A percentile compares a stretch with the other conserved stretches of the same genome.
Evolutionary conservation across 345 rosid genomes (phyloP).

Genomic region (Melaleuca alternifolia): DNA sequence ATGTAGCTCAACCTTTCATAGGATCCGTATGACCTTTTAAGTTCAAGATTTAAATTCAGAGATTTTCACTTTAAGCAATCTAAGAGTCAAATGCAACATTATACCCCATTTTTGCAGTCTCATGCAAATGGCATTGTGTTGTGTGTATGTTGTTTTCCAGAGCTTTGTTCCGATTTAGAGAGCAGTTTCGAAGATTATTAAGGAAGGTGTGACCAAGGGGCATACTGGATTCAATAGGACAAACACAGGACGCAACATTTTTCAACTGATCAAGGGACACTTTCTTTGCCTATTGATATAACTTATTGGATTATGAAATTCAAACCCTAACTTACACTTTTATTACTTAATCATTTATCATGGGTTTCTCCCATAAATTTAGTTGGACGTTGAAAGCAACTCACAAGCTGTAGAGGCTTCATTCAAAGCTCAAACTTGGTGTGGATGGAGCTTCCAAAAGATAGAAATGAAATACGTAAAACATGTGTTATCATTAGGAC

Average conservation of each 20-base stretch:
- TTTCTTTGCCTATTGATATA: background rate
- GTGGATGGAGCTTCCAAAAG: background rate
- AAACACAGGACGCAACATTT: background rate
- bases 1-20: background rate
- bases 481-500: background rate
- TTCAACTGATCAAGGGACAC: background rate
- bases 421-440: background rate
- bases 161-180: background rate
- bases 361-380: background rate
- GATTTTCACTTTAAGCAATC: background rate
- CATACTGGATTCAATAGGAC: background rate
- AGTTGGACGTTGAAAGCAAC: background rate
- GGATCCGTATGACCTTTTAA: background rate
- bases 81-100: background rate
- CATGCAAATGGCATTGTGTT: background rate
- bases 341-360: background rate
- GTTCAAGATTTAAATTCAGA: background rate
- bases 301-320: background rate
- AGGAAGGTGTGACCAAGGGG: background rate
- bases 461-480: background rate
- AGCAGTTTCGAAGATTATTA: background rate
- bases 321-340: background rate
- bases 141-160: background rate
- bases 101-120: background rate
- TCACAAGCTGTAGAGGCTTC: background rate